Conservation (phyloP, 148 eudicot species). For the Cornus suecica region DNA sequence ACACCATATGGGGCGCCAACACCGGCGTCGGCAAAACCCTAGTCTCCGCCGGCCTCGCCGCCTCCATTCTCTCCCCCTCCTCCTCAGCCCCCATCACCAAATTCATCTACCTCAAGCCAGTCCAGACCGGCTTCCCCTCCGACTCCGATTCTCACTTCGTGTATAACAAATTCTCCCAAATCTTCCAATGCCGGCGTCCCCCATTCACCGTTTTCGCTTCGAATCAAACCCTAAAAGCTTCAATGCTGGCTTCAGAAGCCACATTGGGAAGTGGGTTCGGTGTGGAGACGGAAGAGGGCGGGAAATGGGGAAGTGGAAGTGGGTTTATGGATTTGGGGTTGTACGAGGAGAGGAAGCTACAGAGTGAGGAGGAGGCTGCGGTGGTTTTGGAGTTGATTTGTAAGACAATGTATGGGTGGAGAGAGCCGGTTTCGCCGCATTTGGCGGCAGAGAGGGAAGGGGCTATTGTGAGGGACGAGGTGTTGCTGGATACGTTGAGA, state of each 20-base stretch:
- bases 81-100: constrained; percentile 10
- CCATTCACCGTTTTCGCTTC: constrained; percentile 44
- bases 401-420: constrained; percentile 82
- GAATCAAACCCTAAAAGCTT: constrained; percentile 33
- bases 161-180: constrained; percentile 34
- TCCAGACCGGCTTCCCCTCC: constrained; percentile 81
- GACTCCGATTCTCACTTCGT: constrained; percentile 90
- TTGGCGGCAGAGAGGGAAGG: constrained; percentile 74
- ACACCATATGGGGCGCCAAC: constrained; percentile 77
- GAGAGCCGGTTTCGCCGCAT: constrained; percentile 86
- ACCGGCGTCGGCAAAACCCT: constrained; percentile 96
- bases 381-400: constrained; percentile 40
- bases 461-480: constrained; percentile 49
- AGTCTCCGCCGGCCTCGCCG: constrained; percentile 71
- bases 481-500: constrained; percentile 49
- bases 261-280: constrained; percentile 11
- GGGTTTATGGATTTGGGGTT: constrained; percentile 37
- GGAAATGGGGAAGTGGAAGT: constrained; percentile 4
- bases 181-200: constrained; percentile 31
- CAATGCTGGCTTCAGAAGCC: constrained; percentile 31
- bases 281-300: neutral
- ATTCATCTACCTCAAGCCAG: constrained; percentile 70
- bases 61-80: constrained; percentile 32
- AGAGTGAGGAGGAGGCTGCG: constrained; percentile 21
- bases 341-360: constrained; percentile 55